These are phyloP conservation scores for Rhizophagus sp. DNA, from an alignment of 192 early-diverging fungal genomes.

Conservation along the genomic window DNA sequence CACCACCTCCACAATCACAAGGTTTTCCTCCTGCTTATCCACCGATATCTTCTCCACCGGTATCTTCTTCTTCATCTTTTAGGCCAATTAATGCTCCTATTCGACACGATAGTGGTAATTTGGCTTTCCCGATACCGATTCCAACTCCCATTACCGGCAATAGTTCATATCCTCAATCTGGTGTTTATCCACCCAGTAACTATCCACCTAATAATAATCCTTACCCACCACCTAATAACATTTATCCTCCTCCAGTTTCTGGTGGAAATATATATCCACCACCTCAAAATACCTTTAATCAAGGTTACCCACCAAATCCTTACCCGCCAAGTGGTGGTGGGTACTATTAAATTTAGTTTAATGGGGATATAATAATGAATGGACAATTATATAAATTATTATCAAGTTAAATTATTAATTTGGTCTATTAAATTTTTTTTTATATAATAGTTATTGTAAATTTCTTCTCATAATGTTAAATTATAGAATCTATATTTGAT, in stretches of 20 bases:
- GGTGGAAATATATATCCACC: neutral
- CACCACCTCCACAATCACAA: neutral
- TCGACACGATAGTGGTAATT: neutral
- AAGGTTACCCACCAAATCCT: constrained; percentile 11
- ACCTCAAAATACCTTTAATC: neutral
- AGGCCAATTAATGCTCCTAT: neutral
- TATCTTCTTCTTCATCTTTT: neutral
- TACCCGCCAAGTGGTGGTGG: neutral
- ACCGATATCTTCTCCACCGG: neutral
- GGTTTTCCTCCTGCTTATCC: neutral
- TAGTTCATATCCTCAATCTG: neutral
- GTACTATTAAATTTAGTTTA: neutral
- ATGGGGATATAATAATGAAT: neutral
- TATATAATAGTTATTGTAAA: too few species aligned
- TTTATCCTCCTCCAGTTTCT: constrained; percentile 13
- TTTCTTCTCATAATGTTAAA: too few species aligned
- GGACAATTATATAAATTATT: neutral
- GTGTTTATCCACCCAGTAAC: neutral
- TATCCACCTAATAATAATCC: constrained; percentile 13
- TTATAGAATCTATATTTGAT: too few species aligned
- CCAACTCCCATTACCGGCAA: neutral
- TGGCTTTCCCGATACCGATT: constrained; percentile 15
- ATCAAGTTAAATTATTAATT: neutral
- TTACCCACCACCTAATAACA: constrained; percentile 9
- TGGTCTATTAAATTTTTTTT: too few species aligned